Conservation (phyloP, 139 green algal species). For the Picochlorum sp. region DNA sequence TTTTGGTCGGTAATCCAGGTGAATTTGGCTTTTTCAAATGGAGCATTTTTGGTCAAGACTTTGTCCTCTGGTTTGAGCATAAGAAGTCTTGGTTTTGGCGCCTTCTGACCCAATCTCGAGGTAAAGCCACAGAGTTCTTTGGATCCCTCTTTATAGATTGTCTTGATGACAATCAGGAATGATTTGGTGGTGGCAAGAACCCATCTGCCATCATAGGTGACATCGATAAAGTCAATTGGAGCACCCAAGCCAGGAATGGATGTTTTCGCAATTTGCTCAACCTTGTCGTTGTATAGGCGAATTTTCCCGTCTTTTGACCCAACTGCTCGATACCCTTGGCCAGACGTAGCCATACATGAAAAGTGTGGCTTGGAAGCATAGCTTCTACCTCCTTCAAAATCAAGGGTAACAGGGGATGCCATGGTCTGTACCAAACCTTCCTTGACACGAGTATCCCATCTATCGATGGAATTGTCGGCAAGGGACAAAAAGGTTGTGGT, state of each 20-base stretch:
- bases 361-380: slow-evolving; percentile 74
- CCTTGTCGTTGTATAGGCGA: slow-evolving; percentile 79
- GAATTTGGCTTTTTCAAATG: slow-evolving; percentile 60
- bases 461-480: slow-evolving; percentile 64
- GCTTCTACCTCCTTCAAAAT: slow-evolving; percentile 76
- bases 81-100: slow-evolving; percentile 72
- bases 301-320: slow-evolving; percentile 78
- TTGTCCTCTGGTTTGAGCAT: slow-evolving; percentile 74
- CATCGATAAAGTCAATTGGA: slow-evolving; percentile 83
- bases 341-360: slow-evolving; percentile 62
- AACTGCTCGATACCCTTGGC: slow-evolving; percentile 81
- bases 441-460: slow-evolving; percentile 76
- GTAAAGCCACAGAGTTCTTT: slow-evolving; percentile 66
- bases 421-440: slow-evolving; percentile 46
- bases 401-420: slow-evolving; percentile 34
- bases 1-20: slow-evolving; percentile 81
- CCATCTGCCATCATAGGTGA: slow-evolving; percentile 82
- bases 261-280: slow-evolving; percentile 71
- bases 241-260: slow-evolving; percentile 79
- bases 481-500: slow-evolving; percentile 78
- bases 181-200: slow-evolving; percentile 86
- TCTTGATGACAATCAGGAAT: slow-evolving; percentile 92
- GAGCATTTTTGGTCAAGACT: slow-evolving; percentile 17
- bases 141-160: slow-evolving; percentile 50
- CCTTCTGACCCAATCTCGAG: slow-evolving; percentile 47